Percentiles rank a stretch among this genome's conserved stretches.
Conservation (phyloP, 129 eudicot species). For the Lactuca sativa region DNA sequence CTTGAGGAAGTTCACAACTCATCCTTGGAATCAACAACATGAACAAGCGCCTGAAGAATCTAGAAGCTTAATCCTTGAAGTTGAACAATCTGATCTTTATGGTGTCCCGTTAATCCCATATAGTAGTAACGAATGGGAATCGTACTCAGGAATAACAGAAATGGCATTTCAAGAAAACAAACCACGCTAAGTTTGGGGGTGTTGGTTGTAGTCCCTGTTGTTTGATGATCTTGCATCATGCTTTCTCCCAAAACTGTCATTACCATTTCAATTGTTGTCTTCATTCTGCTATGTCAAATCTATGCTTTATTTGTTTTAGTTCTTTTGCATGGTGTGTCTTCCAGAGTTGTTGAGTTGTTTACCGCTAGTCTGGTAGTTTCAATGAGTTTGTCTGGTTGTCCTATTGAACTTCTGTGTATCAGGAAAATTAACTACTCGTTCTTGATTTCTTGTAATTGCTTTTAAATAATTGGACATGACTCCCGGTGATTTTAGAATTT, state of each 20-base stretch:
- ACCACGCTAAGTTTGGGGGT: background rate
- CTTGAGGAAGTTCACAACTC: constrained; percentile 31
- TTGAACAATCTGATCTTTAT: constrained; percentile 26
- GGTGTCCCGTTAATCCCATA: constrained; percentile 24
- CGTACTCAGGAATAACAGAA: constrained; percentile 14
- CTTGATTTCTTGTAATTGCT: background rate
- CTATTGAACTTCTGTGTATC: background rate
- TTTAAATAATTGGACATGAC: background rate
- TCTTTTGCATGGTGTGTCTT: background rate
- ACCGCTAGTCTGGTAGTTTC: background rate
- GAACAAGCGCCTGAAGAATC: constrained; percentile 24
- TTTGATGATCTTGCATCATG: background rate
- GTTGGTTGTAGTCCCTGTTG: background rate
- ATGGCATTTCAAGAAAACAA: constrained; percentile 5
- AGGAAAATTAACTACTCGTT: background rate
- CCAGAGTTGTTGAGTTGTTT: background rate
- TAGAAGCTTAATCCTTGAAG: constrained; percentile 11
- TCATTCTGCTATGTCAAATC: background rate
- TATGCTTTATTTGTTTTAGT: too few species aligned
- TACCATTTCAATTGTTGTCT: background rate
- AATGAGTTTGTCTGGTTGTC: background rate
- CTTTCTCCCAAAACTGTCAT: background rate
- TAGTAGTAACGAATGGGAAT: constrained; percentile 19
- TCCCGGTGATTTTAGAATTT: background rate
- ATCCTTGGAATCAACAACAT: constrained; percentile 38